phyloP scores from a whole-genome alignment of 2,329 filamentous ascomycete genomes.

The Neopestalotiopsis clavispora region DNA sequence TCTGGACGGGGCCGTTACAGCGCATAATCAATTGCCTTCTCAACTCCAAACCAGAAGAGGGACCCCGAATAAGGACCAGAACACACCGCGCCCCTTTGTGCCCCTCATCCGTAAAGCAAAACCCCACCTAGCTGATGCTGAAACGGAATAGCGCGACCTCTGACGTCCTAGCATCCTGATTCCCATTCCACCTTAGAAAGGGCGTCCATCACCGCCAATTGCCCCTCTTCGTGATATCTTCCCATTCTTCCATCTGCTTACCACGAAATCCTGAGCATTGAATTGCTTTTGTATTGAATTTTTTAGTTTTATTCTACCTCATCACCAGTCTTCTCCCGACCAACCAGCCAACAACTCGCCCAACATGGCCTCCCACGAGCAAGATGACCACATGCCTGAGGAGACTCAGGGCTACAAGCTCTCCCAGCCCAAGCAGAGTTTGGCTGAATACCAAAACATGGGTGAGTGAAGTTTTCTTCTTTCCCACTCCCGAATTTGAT shows the following conservation, averaged over 20 bases:
- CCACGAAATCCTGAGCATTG: slow-evolving; percentile 8
- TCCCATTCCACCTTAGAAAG: slow-evolving; percentile 6
- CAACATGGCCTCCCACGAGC: slow-evolving; percentile 70
- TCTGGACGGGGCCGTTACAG: background rate
- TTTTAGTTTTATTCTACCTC: slow-evolving; percentile 8
- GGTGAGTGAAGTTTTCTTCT: slow-evolving; percentile 56
- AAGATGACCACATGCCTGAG: slow-evolving; percentile 85
- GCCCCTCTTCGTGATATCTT: slow-evolving; percentile 19
- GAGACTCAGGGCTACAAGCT: slow-evolving; percentile 97
- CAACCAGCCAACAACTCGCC: slow-evolving; percentile 21
- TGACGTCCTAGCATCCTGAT: slow-evolving; percentile 13
- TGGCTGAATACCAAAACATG: slow-evolving; percentile 92
- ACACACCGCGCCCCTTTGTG: slow-evolving; percentile 1
- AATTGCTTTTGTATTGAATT: background rate
- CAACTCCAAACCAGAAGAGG: background rate
- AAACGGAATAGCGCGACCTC: slow-evolving; percentile 14
- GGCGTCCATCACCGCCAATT: slow-evolving; percentile 18
- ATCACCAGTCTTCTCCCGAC: background rate
- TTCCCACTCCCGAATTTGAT: background rate
- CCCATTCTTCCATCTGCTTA: slow-evolving; percentile 18
- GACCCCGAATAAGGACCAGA: background rate
- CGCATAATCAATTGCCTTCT: background rate
- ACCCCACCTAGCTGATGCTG: slow-evolving; percentile 15
- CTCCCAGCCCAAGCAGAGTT: slow-evolving; percentile 93
- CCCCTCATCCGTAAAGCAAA: slow-evolving; percentile 14